Evolutionary conservation across 148 eudicot genomes (phyloP), one percentile per base, ranked within the genome.

Genomic region (Silene uniflora): DNA sequence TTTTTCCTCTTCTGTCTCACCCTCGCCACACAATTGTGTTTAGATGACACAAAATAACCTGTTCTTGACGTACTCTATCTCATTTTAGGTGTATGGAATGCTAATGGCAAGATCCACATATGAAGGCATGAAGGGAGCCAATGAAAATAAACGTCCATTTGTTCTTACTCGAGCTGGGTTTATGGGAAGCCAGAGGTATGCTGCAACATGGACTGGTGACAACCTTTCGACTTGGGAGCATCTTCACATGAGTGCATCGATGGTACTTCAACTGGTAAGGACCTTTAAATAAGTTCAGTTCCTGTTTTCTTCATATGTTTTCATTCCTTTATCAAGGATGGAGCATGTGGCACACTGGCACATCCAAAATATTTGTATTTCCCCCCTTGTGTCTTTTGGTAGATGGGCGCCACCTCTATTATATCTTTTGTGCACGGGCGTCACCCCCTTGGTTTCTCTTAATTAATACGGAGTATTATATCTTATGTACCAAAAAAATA

Each of bases 151-250:
- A 65, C 96, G 97, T 4, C 98, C 98, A 25, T 94, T 94, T 87
- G 98, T 94, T 81, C 91, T 94, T 72, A 94, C 98, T 19, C 88
- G 98, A 80, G 97, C 99, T 80, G 99, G 99, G 74, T 95, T 88
- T 82, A 79, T 91, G 62, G 99, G 99, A 75, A 92, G 98, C 88
- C 99, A 95, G 80, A 89, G 99, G 81, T 89, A 88, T 80, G 97
- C 99, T 81, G 99, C 99, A 73, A 95, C 99, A 75, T 95, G 99
- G 99, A 95, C 99, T 5, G 99, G 99, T 69, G 99, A 95, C 85
- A 95, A 95, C 81, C 91, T 95, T 79, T 95, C 99, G 22, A 95
- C 97, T 14, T 95, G 99, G 99, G 94, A 88, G 77, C 99, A 95
- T 82, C 91, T 95, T 73, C 99, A 95, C 79, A 92, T 92, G 99